Conservation (phyloP, 441 rosid species). For the Erysimum cheiri region DNA sequence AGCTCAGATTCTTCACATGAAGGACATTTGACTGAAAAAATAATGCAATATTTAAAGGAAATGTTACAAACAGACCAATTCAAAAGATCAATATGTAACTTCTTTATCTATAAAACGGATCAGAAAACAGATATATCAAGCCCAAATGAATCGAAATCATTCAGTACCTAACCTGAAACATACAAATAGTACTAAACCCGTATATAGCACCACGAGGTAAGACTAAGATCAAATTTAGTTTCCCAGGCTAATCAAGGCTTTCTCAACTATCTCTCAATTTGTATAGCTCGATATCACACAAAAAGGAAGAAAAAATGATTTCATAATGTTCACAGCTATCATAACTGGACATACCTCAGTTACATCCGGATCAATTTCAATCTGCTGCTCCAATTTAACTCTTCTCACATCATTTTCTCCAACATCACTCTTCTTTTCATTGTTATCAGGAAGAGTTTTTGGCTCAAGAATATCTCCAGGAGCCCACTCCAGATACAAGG, state of each 20-base stretch:
- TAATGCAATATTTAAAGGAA: slow-evolving; percentile 17
- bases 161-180: slow-evolving; percentile 18
- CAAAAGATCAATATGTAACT: slow-evolving; percentile 11
- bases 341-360: slow-evolving; percentile 62
- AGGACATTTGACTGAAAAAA: slow-evolving; percentile 79
- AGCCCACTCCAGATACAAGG: slow-evolving; percentile 95
- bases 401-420: slow-evolving; percentile 70
- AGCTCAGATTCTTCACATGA: slow-evolving; percentile 88
- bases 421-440: slow-evolving; percentile 50
- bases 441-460: slow-evolving; percentile 47
- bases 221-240: slow-evolving; percentile 2
- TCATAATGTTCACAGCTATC: slow-evolving; percentile 1
- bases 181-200: slow-evolving; percentile 20
- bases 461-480: slow-evolving; percentile 71
- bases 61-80: slow-evolving; percentile 32
- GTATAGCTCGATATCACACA: slow-evolving; percentile 10
- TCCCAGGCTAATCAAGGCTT: slow-evolving; percentile 25
- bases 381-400: slow-evolving; percentile 64
- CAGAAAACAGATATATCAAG: slow-evolving; percentile 10
- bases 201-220: neutral
- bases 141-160: slow-evolving; percentile 1
- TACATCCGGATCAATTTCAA: slow-evolving; percentile 81
- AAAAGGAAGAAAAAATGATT: slow-evolving; percentile 12
- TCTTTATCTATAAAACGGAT: slow-evolving; percentile 2
- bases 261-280: slow-evolving; percentile 16